Evolutionary conservation across 2,329 filamentous ascomycete species (phyloP), one percentile per base, ranked within the genome.

Genomic region (Diaporthe ilicicola): DNA sequence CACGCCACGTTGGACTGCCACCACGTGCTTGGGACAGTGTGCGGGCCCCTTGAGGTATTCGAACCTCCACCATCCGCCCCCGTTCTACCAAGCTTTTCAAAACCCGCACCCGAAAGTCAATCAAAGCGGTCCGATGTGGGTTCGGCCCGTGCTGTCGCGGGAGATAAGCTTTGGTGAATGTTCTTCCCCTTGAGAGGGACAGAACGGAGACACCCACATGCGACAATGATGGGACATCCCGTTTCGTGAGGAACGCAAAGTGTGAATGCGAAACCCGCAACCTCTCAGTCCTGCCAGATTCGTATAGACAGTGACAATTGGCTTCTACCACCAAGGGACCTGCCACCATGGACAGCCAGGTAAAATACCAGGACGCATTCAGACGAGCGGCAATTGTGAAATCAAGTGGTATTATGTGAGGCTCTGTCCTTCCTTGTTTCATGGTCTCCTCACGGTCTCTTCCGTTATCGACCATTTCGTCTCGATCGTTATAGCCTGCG

Each of bases 381-480:
- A 34, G 27, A 22, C 1, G 10, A 6, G 17, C 27, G 29, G 27
- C 42, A 12, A 10, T 34, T 48, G 7, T n/a, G 34, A 48, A 17
- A 3, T 62, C 12, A 19, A 59, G 46, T 50, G 32, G 8, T 39
- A 68, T 50, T 48, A 29, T 48, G 17, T 12, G 48, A 34, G 17
- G 46, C n/a, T 39, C 4, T 15, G 24, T n/a, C 22, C 19, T 34
- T 24, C 15, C 27, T 22, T 37, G 27, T 22, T 64, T 65, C 12
- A 65, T 39, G 13, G n/a, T 48, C 44, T 72, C 70, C 53, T 65
- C 12, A 65, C 50, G 13, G n/a, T 48, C 44, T 72, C 70, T 19
- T 72, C 70, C 24, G 67, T 66, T 5, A 72, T 59, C 27, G 67
- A 54, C 70, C 70, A 72, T 27, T 72, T 72, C 37, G 59, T 72